Evolutionary conservation across 352 stramenopile species (phyloP), one percentile per base, ranked within the genome.

Genomic region (Plasmopara viticola): DNA sequence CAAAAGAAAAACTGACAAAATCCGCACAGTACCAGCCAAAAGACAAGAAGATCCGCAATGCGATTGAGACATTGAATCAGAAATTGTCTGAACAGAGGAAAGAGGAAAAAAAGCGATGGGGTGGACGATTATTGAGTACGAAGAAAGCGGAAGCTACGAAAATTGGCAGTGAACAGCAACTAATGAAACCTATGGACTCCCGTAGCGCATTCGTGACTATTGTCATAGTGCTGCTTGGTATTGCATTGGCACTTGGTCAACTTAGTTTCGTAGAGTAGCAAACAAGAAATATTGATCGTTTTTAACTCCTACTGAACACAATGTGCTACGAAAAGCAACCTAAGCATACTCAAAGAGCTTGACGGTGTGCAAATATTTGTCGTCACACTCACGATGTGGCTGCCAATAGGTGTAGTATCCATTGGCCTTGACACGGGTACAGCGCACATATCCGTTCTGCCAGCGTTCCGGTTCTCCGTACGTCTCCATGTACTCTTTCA

Each of bases 351-450:
- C 78, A 52, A 81, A 92, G 18, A 89, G 48, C 51, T 90, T 92
- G 60, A 89, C 73, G 14, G 64, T 79, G 63, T 89, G 65, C 17
- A 92, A 63, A 50, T 89, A 89, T 59, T 86, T 92, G 64, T 90
- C 81, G 38, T 86, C 81, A 44, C 81, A 92, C 62, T 92, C 81
- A 29, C 81, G 74, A 43, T 81, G 58, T 10, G 74, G 48, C 30
- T 74, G 74, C 78, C 81, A 91, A 54, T 91, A 91, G 1, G 80
- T 90, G 58, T 87, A 91, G 60, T 86, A 91, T 14, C 80, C 78
- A 45, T 86, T 91, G 57, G 70, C 82, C 53, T 91, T 89, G 38
- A 89, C 80, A 34, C 80, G 74, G 7, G 80, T 91, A 65, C 78
- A 91, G 12, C 77, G 78, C 48, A 90, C 78, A 51, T 74, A 86